These are phyloP conservation scores for Chaetomiaceae sp. DNA, from an alignment of 2,329 filamentous ascomycete species.

Conservation along the genomic window DNA sequence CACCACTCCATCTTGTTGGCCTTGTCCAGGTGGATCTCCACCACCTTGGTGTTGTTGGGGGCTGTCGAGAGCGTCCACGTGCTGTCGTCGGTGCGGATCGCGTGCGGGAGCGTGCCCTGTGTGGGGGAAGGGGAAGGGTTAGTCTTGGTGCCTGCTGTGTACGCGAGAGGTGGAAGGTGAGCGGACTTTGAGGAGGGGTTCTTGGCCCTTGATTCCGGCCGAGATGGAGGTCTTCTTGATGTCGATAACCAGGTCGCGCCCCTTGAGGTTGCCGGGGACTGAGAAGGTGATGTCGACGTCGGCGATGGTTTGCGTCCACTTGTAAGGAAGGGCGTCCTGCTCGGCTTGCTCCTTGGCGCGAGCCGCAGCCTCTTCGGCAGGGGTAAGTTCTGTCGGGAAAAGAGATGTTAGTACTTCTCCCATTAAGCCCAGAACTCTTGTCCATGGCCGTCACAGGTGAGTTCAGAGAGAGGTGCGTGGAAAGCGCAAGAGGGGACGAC, in stretches of 20 bases:
- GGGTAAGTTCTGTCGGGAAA: constrained; percentile 42
- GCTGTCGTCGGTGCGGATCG: constrained; percentile 77
- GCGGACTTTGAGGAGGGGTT: constrained; percentile 72
- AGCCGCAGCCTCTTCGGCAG: constrained; percentile 54
- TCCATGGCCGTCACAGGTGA: no score
- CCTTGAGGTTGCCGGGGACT: constrained; percentile 79
- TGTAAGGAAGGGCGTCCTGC: constrained; percentile 89
- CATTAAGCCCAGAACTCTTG: no score
- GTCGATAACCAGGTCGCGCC: constrained; percentile 74
- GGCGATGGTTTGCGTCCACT: constrained; percentile 90
- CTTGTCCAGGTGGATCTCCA: constrained; percentile 86
- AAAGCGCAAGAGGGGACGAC: background rate
- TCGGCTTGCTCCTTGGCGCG: constrained; percentile 74
- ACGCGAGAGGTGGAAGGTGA: constrained; percentile 43
- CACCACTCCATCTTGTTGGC: constrained; percentile 98
- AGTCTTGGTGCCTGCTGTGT: constrained; percentile 56
- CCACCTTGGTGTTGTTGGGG: constrained; percentile 52
- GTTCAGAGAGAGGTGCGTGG: no score
- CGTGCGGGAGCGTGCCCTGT: constrained; percentile 81
- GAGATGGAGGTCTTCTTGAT: constrained; percentile 74
- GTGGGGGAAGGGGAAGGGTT: background rate
- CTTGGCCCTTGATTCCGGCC: constrained; percentile 83
- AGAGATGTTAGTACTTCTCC: constrained; percentile 23
- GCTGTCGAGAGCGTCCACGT: constrained; percentile 86
- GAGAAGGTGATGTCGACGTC: constrained; percentile 77